These are phyloP conservation scores for Erodium texanum DNA, from an alignment of 441 rosid genomes.

Conservation along the genomic window DNA sequence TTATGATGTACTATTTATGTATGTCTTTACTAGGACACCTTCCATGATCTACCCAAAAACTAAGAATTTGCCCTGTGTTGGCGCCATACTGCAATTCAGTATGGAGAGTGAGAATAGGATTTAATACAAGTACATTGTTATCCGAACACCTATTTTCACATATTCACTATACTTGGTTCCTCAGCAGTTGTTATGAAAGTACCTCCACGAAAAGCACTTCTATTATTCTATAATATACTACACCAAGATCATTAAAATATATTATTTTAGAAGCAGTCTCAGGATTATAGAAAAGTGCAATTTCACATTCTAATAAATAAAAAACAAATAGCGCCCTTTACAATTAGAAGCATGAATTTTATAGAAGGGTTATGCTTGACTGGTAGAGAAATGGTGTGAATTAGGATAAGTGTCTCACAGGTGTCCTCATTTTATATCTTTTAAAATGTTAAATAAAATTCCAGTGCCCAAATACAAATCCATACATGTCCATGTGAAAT, in stretches of 20 bases:
- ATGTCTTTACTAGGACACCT: not conserved
- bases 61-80: not conserved
- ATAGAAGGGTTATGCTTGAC: not conserved
- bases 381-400: not conserved
- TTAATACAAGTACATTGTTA: not conserved
- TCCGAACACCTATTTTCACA: not conserved
- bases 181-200: not conserved
- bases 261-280: conserved; percentile 1
- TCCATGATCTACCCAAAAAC: not conserved
- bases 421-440: not conserved
- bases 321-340: not conserved
- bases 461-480: not conserved
- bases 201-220: too few species aligned
- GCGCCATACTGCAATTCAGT: not conserved
- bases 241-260: not conserved
- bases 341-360: not conserved
- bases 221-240: not conserved
- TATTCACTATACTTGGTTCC: not conserved
- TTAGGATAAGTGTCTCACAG: not conserved
- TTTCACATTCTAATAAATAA: not conserved
- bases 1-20: not conserved
- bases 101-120: not conserved
- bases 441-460: not conserved
- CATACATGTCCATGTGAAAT: not conserved
- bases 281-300: not conserved